Evolutionary conservation across 2,329 filamentous ascomycete genomes (phyloP), one percentile per base, ranked within the genome.

Genomic region (Cadophora sp.): DNA sequence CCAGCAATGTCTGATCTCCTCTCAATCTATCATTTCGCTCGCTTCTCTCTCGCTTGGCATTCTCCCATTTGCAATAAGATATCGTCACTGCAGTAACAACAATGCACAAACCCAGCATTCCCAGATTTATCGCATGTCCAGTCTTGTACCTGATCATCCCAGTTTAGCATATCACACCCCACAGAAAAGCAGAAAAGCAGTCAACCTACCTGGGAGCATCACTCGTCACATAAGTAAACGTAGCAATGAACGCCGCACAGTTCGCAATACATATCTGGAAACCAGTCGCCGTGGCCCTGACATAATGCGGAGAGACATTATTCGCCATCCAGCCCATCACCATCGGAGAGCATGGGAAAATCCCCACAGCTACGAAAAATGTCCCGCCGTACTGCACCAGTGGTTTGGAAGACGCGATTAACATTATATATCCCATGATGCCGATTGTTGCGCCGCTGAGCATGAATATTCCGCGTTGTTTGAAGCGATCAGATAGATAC

Each of bases 321-420:
- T 53, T 53, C 14, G 50, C 24, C 50, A 33, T 53, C 50, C 50
- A 53, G 24, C 50, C 50, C 27, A 53, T 53, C 2, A 33, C 50
- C 50, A 53, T 53, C 9, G 50, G 50, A 18, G 50, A 53, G 27
- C 50, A 53, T 14, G 50, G 50, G 16, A 53, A 53, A 13, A 53
- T 53, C 2, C 50, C 50, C 14, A 53, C 50, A 2, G 50, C 50
- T 0, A 30, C 50, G 8, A 53, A 53, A 9, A 53, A 53, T 14
- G 50, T 33, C 18, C 24, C 50, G 50, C 50, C 50, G 22, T 56
- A 56, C 39, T 56, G 33, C n/a, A 56, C 53, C 18, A 56, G 33
- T 18, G 53, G 53, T n/a, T 56, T 22, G 53, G 53, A n/a, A 20
- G 53, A 39, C 7, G 53, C 53, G 53, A 56, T 56, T n/a, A 56